A percentile compares a stretch with the other conserved stretches of the same genome.
phyloP scores from a whole-genome alignment of 2,329 filamentous ascomycete species.

The Scedosporium aurantiacum region DNA sequence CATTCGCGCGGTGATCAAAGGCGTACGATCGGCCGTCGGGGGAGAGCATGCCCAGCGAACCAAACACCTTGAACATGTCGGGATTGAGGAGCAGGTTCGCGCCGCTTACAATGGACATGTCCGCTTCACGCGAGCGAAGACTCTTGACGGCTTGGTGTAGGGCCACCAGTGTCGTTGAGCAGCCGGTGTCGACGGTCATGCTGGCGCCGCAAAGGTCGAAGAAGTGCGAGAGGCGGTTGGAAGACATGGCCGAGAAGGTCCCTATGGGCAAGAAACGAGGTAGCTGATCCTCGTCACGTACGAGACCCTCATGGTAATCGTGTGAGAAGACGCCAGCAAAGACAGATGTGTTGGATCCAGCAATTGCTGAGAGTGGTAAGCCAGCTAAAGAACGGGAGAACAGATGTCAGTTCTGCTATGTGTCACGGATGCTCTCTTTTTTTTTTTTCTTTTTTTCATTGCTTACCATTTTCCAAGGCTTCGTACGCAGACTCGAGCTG shows the following conservation, averaged over 20 bases:
- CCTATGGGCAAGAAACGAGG: slow-evolving; percentile 42
- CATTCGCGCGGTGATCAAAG: slow-evolving; percentile 48
- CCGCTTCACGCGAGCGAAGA: slow-evolving; percentile 22
- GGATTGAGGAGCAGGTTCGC: slow-evolving; percentile 42
- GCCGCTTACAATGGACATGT: slow-evolving; percentile 36
- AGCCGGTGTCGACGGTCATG: slow-evolving; percentile 48
- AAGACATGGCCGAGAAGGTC: slow-evolving; percentile 39
- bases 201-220: slow-evolving; percentile 45
- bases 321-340: slow-evolving; percentile 35
- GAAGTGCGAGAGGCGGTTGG: slow-evolving; percentile 44
- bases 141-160: slow-evolving; percentile 41
- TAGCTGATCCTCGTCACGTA: slow-evolving; percentile 36
- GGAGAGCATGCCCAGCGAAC: slow-evolving; percentile 38
- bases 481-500: slow-evolving; percentile 40
- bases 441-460: no score
- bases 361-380: slow-evolving; percentile 29
- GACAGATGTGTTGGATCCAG: slow-evolving; percentile 33
- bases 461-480: slow-evolving; percentile 38
- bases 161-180: slow-evolving; percentile 43
- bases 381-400: no score
- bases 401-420: no score
- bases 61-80: slow-evolving; percentile 28
- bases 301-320: slow-evolving; percentile 41
- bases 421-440: no score
- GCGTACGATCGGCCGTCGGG: slow-evolving; percentile 39